A percentile compares a stretch with the other conserved stretches of the same genome.
phyloP scores from a whole-genome alignment of 345 rosid species.

The Jatropha curcas region DNA sequence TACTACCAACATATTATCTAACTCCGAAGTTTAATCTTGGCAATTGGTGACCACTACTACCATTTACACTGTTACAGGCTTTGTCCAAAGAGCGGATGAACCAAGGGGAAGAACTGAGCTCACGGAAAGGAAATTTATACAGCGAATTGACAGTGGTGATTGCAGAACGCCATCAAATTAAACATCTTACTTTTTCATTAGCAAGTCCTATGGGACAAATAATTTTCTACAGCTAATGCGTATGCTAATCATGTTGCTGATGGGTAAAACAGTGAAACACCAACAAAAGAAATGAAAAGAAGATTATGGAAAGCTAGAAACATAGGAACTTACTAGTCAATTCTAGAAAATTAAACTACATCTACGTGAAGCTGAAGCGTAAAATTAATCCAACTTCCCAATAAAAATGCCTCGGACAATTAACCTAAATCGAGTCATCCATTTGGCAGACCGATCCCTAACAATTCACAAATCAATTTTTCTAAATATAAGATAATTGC shows the following conservation, averaged over 20 bases:
- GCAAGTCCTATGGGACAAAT: not conserved
- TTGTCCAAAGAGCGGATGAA: not conserved
- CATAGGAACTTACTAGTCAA: not conserved
- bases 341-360: not conserved
- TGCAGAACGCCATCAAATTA: not conserved
- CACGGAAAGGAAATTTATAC: not conserved
- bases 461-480: not conserved
- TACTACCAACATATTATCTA: not conserved
- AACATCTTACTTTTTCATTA: not conserved
- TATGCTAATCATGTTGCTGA: not conserved
- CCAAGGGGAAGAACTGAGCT: not conserved
- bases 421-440: not conserved
- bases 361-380: not conserved
- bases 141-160: not conserved
- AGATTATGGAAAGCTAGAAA: not conserved
- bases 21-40: not conserved
- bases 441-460: constrained; percentile 7
- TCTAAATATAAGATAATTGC: not conserved
- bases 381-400: not conserved
- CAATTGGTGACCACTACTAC: not conserved
- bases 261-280: not conserved
- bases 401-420: not conserved
- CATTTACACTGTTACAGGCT: not conserved
- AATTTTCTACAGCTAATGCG: not conserved
- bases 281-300: not conserved